These are phyloP conservation scores for Aphanomyces stellatus DNA, from an alignment of 352 stramenopile species.

Conservation along the genomic window DNA sequence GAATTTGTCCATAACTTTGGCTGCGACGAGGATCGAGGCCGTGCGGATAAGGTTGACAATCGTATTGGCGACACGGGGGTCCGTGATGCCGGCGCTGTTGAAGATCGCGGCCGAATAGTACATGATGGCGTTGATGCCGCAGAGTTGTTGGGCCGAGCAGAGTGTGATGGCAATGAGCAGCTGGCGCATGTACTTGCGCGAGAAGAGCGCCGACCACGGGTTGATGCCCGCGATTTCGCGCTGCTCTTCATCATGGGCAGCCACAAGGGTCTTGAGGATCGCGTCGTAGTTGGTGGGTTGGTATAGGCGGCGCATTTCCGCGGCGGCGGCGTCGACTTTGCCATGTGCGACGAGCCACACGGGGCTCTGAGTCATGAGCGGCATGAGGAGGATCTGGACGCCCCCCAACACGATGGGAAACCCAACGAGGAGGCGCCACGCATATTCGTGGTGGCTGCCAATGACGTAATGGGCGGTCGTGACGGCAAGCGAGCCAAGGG, in stretches of 20 bases:
- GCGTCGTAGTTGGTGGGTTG: neutral
- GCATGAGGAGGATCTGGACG: conserved; percentile 30
- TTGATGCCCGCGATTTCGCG: conserved; percentile 1
- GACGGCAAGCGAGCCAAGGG: conserved; percentile 36
- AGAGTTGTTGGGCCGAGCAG: conserved; percentile 40
- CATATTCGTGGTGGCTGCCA: conserved; percentile 20
- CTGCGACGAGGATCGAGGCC: conserved; percentile 37
- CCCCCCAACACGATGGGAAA: conserved; percentile 40
- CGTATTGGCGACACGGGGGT: conserved; percentile 45
- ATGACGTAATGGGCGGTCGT: conserved; percentile 34
- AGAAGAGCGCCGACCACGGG: conserved; percentile 19
- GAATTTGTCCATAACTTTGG: conserved; percentile 30
- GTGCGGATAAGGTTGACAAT: conserved; percentile 56
- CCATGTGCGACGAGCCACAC: conserved; percentile 11
- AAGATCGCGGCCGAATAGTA: conserved; percentile 64
- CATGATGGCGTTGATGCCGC: conserved; percentile 60
- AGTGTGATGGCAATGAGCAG: conserved; percentile 40
- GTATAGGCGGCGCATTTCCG: neutral
- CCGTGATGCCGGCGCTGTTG: conserved; percentile 41
- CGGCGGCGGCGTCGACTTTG: neutral
- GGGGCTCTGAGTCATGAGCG: conserved; percentile 7
- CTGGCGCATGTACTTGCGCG: conserved; percentile 26
- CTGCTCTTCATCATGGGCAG: conserved; percentile 12
- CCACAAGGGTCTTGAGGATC: neutral
- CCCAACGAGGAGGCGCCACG: conserved; percentile 31